A percentile compares a stretch with the other conserved stretches of the same genome.
Conservation (phyloP, 257 asterid species). For the Parsonsia alboflavescens region DNA sequence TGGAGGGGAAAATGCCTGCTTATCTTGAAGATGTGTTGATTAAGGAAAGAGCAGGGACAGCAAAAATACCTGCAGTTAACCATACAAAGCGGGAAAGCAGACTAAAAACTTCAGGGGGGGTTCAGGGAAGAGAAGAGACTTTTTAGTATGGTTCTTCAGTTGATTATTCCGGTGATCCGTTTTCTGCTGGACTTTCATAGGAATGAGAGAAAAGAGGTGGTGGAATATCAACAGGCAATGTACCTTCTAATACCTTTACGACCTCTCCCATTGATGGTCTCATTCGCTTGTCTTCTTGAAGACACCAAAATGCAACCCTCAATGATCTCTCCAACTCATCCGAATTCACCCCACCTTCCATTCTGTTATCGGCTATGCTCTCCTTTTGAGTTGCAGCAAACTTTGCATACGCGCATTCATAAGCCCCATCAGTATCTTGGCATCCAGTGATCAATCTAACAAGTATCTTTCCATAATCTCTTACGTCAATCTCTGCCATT, state of each 20-base stretch:
- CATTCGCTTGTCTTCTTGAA: constrained; percentile 35
- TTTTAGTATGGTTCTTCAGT: background rate
- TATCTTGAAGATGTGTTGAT: background rate
- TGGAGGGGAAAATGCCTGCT: constrained; percentile 6
- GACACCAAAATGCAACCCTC: constrained; percentile 41
- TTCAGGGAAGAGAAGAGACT: background rate
- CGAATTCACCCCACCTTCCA: constrained; percentile 18
- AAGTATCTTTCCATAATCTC: constrained; percentile 33
- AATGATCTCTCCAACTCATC: constrained; percentile 34
- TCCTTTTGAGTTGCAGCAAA: constrained; percentile 21
- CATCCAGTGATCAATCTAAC: constrained; percentile 28
- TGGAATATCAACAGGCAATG: constrained; percentile 30
- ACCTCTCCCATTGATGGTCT: constrained; percentile 44
- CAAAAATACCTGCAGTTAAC: constrained; percentile 12
- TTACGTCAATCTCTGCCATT: constrained; percentile 31
- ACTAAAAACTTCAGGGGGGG: background rate
- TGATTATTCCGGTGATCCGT: constrained; percentile 8
- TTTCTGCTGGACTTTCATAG: constrained; percentile 11
- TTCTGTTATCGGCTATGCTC: constrained; percentile 22
- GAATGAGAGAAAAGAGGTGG: constrained; percentile 21
- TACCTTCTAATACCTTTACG: constrained; percentile 35
- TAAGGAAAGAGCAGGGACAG: constrained; percentile 3
- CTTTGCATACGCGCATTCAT: constrained; percentile 26
- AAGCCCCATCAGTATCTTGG: constrained; percentile 26
- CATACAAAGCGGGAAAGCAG: constrained; percentile 3